Base-by-base conservation (phyloP, 768 basidiomycete species). In the Hirschioporus abietinus region DNA sequence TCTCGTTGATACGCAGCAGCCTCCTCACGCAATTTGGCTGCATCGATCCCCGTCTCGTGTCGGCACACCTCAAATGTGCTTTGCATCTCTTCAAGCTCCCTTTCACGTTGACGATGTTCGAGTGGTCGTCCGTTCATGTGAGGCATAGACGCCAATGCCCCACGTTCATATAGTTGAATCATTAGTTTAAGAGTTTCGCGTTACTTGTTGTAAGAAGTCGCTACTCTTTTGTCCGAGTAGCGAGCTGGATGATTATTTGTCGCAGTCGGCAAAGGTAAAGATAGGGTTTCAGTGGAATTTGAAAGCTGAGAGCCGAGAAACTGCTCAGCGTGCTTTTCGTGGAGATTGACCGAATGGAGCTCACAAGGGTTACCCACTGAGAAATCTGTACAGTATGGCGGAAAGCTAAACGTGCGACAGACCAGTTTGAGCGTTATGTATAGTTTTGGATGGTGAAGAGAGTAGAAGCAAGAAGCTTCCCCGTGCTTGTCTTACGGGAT, bases 181-280 rank as follows among this genome's bases (percentile, higher is more conserved):
- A 97, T 85, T 52, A 84, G 83, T 71, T 87, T 89, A 69, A 96
- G 83, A 60, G 93, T 86, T 70, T 97, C 97, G 5, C 94, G 80
- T 77, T 99, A 96, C 76, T 92, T 92, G 76, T 90, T 84, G 66
- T 91, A 92, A 9, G 90, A 88, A 20, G 12, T 52, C 12, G 42
- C 42, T 52, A 52, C 42, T 12, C 42, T 15, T 52, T 52, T 10
- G 42, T 10, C 15, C 42, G 42, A 52, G 42, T 52, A 52, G 42
- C 42, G 42, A 52, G 42, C 12, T 52, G 42, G 42, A 20, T 12
- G 12, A 52, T 52, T 52, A 52, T 52, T 71, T 52, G 12, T 52
- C 12, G 42, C 42, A 52, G 20, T 52, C 42, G 42, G 42, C 42
- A 52, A 20, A 15, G 42, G 42, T 10, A 15, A 30, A 20, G 42